Base-by-base conservation (phyloP, 2,329 filamentous ascomycete species). In the Pseudogymnoascus sp. region DNA sequence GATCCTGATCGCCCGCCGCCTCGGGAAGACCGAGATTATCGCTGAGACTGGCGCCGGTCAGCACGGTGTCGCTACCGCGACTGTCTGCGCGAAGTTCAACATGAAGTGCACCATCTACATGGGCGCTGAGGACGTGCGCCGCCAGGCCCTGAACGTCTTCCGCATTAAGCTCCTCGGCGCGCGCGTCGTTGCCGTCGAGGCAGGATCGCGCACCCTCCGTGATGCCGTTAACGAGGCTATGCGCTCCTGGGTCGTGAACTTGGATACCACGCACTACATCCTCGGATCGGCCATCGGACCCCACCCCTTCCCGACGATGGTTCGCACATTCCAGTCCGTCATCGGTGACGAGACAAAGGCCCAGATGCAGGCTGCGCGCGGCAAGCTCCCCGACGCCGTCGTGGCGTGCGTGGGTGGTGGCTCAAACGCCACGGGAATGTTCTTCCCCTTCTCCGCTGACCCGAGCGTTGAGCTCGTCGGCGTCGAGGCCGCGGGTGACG, bases 51-150 rank as follows among this genome's bases (percentile, higher is more conserved):
- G 95, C 69, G 95, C 95, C 62, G 95, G 95, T 16, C 95, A 99
- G 78, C 95, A 99, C 77, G 95, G 95, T 80, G 95, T 99, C 38
- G 95, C 95, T 2, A 97, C 95, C 31, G 95, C 95, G 0, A 99
- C 95, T 0, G 92, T 97, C 23, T 97, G 95, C 72, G 95, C 95
- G 73, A 96, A 97, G 78, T 97, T 99, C 72, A 92, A 91, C 73
- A 93, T 99, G 93, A 89, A 93, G 75, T 99, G 95, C 75, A 96
- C 92, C 31, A 90, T 99, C 63, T 99, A 93, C 78, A 99, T 99
- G 95, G 95, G 95, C 71, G 92, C 93, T 56, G 95, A 99, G 78
- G 95, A 99, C 72, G 95, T 97, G 61, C 89, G 95, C 64, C 88
- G 95, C 69, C 95, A 99, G 76, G 93, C 95, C 1, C 83, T 99